These are phyloP conservation scores for Sporothrix curviconia DNA, from an alignment of 2,329 filamentous ascomycete species.

Conservation along the genomic window DNA sequence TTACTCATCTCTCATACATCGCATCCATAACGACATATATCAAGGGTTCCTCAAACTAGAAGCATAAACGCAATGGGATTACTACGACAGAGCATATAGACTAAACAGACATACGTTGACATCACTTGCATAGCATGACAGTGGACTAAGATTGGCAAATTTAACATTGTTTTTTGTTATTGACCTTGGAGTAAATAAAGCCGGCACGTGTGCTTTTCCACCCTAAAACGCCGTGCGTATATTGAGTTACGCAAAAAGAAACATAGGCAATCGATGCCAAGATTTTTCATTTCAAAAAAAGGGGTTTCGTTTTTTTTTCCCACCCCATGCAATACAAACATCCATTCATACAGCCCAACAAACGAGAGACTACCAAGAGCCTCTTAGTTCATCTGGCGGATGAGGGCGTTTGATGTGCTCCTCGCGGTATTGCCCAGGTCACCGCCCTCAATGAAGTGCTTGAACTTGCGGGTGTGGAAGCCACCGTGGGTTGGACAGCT, in stretches of 20 bases:
- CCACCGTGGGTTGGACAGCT: constrained; percentile 97
- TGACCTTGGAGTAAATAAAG: constrained; percentile 7
- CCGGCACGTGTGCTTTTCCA: constrained; percentile 11
- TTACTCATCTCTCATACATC: too few species aligned
- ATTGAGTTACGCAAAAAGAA: constrained; percentile 22
- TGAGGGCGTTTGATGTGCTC: constrained; percentile 93
- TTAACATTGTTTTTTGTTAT: constrained; percentile 8
- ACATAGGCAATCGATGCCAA: constrained; percentile 21
- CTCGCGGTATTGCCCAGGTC: constrained; percentile 97
- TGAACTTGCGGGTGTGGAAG: constrained; percentile 96
- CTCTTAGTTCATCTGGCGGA: constrained; percentile 95
- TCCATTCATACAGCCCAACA: constrained; percentile 20
- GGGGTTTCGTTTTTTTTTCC: neutral
- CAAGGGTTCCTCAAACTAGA: too few species aligned
- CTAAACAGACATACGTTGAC: too few species aligned
- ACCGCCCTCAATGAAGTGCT: constrained; percentile 98
- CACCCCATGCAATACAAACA: constrained; percentile 3
- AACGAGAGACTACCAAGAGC: constrained; percentile 18
- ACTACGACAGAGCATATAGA: neutral
- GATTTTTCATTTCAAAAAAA: neutral
- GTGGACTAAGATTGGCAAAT: constrained; percentile 3
- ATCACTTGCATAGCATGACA: neutral
- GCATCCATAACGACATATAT: too few species aligned
- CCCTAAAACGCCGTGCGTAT: constrained; percentile 31
- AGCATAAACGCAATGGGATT: too few species aligned